Evolutionary conservation across 495 filamentous ascomycete species (phyloP).

Genomic region (Penicillium waksmanii): DNA sequence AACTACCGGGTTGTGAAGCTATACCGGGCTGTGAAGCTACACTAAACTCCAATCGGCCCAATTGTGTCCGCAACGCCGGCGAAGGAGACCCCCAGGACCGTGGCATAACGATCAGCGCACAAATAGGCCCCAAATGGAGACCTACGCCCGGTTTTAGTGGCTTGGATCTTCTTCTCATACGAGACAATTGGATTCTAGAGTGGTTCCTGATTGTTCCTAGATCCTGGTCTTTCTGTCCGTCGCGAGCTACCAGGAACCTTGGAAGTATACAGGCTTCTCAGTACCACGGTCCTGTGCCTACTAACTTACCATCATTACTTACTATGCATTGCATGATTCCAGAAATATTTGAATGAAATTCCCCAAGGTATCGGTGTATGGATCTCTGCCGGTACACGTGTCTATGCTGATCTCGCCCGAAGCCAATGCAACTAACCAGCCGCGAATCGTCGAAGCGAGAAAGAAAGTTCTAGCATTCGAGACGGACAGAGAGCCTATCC

Average conservation of each 20-base stretch:
- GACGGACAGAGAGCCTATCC: background rate
- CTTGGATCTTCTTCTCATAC: background rate
- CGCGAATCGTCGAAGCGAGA: constrained; percentile 5
- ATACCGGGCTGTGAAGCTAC: constrained; percentile 11
- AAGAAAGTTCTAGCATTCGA: constrained; percentile 12
- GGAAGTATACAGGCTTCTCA: background rate
- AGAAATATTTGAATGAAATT: background rate
- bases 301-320: background rate
- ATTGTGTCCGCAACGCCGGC: background rate
- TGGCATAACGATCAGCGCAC: constrained; percentile 1
- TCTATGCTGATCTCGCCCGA: background rate
- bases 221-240: background rate
- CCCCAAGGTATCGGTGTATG: no score
- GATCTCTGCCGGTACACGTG: background rate
- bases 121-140: background rate
- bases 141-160: background rate
- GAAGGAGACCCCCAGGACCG: background rate
- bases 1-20: constrained; percentile 12
- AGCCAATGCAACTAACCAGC: background rate
- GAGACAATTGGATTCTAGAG: background rate
- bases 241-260: background rate
- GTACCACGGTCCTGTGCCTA: background rate
- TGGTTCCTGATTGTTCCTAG: background rate
- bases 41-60: constrained; percentile 18
- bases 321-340: background rate